Evolutionary conservation across 805 yeast genomes (phyloP).

Genomic region (Candida insectalens): DNA sequence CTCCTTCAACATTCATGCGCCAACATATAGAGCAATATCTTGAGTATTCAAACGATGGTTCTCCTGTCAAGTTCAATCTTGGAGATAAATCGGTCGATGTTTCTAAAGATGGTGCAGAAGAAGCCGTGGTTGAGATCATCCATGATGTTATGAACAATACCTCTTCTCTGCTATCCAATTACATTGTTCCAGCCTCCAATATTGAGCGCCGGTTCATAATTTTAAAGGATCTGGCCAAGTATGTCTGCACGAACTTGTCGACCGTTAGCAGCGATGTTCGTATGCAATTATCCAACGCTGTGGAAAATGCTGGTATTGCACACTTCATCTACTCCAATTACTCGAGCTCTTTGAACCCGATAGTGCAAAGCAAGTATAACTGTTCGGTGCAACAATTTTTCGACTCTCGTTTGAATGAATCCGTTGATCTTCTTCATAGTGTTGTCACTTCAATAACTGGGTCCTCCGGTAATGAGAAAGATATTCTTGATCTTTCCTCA

Average conservation of each 20-base stretch:
- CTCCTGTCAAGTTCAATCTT: slow-evolving; percentile 14
- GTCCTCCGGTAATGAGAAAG: slow-evolving; percentile 2
- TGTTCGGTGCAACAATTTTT: slow-evolving; percentile 1
- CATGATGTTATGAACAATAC: slow-evolving; percentile 48
- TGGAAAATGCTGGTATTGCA: neutral
- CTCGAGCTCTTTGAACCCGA: neutral
- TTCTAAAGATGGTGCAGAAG: slow-evolving; percentile 34
- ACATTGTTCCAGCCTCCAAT: slow-evolving; percentile 41
- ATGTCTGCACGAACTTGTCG: slow-evolving; percentile 13
- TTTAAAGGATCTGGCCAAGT: slow-evolving; percentile 12
- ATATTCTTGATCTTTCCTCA: slow-evolving; percentile 3
- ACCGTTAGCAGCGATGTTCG: neutral
- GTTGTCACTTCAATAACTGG: neutral
- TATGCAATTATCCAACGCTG: neutral
- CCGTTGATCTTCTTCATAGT: slow-evolving; percentile 5
- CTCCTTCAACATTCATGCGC: slow-evolving; percentile 33
- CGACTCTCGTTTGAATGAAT: neutral
- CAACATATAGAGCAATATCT: slow-evolving; percentile 82
- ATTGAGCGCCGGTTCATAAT: slow-evolving; percentile 36
- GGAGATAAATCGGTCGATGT: slow-evolving; percentile 29
- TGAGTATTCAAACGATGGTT: slow-evolving; percentile 34
- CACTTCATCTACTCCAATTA: neutral
- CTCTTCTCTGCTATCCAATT: slow-evolving; percentile 43
- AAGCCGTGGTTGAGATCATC: slow-evolving; percentile 40
- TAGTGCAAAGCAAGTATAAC: neutral